Base-by-base conservation (phyloP, 331 rosid genomes). In the Pyrus hybrid region DNA sequence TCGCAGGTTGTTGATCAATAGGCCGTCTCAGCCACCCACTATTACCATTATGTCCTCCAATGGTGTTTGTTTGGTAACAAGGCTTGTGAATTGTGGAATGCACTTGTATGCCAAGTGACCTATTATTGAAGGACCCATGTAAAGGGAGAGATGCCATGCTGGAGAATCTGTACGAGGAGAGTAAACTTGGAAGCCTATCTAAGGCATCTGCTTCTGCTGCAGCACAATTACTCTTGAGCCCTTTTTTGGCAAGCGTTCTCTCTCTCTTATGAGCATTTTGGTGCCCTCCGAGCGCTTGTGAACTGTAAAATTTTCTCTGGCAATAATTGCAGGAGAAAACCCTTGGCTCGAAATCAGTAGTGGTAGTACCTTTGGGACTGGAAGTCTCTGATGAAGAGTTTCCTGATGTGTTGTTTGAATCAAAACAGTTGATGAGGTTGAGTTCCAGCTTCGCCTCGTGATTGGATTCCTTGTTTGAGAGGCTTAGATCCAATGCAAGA, bases 241-340 rank as follows among this genome's bases (percentile, higher is more conserved):
- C 83, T 77, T 88, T 85, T 72, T 93, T 91, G 2, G 90, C 96
- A 4, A 89, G 70, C 22, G 83, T 93, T 68, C 98, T 88, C 82
- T 93, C 96, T 32, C 98, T 83, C 53, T 89, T 93, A 37, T 93
- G 96, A 18, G 98, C 98, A 83, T 93, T 93, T 74, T 93, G 98
- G 84, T 93, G 98, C 30, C 98, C 98, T 13, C 98, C 98, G 54
- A 93, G 98, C 43, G 98, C 97, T 77, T 93, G 98, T 2, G 98
- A 93, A 51, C 97, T 91, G 69, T 86, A 86, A 68, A 93, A 93
- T 80, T 91, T 89, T 67, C 98, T 88, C 32, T 87, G 89, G 82
- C 98, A 93, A 76, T 87, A 93, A 82, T 89, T 93, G 93, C 98
- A 93, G 23, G 97, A 85, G 85, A 91, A 93, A 79, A 93, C 79